These are phyloP conservation scores for Dictyostelium gargantuum DNA, from an alignment of 208 protist genomes.

Conservation along the genomic window DNA sequence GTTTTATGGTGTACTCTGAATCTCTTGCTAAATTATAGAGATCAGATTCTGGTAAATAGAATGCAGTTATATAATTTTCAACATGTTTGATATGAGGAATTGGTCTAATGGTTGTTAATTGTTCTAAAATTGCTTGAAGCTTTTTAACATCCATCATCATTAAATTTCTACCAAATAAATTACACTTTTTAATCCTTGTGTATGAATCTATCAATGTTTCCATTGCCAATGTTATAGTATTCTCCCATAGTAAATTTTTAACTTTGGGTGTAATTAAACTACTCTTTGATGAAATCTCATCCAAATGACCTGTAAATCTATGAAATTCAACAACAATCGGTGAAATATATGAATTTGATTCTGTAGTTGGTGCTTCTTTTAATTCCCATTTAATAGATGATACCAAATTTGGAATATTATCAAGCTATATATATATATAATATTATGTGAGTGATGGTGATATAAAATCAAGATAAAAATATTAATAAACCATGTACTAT, in stretches of 20 bases:
- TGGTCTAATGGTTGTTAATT: slow-evolving; percentile 9
- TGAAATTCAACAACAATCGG: slow-evolving; percentile 31
- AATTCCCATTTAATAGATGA: slow-evolving; percentile 20
- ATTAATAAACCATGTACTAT: no score
- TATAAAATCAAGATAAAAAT: no score
- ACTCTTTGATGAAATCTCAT: slow-evolving; percentile 14
- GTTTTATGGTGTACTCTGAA: slow-evolving; percentile 28
- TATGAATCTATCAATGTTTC: slow-evolving; percentile 42
- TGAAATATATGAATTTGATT: slow-evolving; percentile 28
- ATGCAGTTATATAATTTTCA: slow-evolving; percentile 53
- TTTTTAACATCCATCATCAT: slow-evolving; percentile 65
- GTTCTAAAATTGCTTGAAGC: neutral
- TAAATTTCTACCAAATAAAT: slow-evolving; percentile 44
- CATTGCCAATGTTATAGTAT: slow-evolving; percentile 34
- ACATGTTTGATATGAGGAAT: slow-evolving; percentile 54
- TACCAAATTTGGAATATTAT: neutral
- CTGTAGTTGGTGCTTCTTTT: slow-evolving; percentile 39
- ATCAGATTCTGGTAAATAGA: slow-evolving; percentile 18
- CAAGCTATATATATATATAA: neutral
- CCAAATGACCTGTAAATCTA: slow-evolving; percentile 22
- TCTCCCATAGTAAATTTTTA: slow-evolving; percentile 44
- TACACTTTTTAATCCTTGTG: slow-evolving; percentile 47
- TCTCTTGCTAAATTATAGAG: slow-evolving; percentile 43
- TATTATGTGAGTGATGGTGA: no score
- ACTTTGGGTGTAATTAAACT: slow-evolving; percentile 28